A percentile compares a stretch with the other conserved stretches of the same genome.
These are phyloP conservation scores for Trametopsis cervina DNA, from an alignment of 768 basidiomycete species.

Conservation along the genomic window DNA sequence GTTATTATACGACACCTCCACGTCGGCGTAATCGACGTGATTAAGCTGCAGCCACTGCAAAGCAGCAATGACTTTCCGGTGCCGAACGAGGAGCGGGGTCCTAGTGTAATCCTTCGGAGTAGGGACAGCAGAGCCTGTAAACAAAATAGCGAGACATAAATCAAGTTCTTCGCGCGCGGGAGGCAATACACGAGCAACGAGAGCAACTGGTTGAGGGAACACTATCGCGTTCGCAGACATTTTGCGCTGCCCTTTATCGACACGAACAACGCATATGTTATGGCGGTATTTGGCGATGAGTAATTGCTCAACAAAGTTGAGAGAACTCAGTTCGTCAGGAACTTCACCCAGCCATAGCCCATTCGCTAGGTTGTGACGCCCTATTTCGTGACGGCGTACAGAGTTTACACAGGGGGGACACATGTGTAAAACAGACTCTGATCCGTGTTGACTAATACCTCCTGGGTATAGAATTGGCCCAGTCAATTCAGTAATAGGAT, in stretches of 20 bases:
- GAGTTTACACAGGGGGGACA: no score
- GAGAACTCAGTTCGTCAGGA: background rate
- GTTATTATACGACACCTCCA: conserved; percentile 10
- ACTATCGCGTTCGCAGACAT: conserved; percentile 29
- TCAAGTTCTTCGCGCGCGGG: conserved; percentile 26
- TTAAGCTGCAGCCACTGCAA: conserved; percentile 5
- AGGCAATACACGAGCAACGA: conserved; percentile 29
- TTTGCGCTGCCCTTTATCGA: conserved; percentile 13
- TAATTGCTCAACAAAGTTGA: conserved; percentile 1
- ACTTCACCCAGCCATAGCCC: conserved; percentile 6
- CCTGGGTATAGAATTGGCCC: no score
- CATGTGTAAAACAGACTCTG: no score
- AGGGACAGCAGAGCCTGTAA: conserved; percentile 26
- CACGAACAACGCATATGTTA: no score
- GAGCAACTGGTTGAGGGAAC: conserved; percentile 27
- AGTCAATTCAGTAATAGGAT: no score
- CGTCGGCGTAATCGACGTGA: conserved; percentile 9
- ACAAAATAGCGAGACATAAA: conserved; percentile 24
- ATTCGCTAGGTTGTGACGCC: no score
- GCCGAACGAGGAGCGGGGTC: conserved; percentile 12
- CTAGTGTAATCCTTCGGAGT: conserved; percentile 19
- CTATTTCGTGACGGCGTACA: no score
- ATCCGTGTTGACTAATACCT: no score
- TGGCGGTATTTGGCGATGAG: conserved; percentile 16
- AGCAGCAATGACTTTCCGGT: conserved; percentile 4